Percentiles rank a stretch among this genome's conserved stretches.
Evolutionary conservation across 352 stramenopile genomes (phyloP).

Genomic region (Phytophthora colocasiae): DNA sequence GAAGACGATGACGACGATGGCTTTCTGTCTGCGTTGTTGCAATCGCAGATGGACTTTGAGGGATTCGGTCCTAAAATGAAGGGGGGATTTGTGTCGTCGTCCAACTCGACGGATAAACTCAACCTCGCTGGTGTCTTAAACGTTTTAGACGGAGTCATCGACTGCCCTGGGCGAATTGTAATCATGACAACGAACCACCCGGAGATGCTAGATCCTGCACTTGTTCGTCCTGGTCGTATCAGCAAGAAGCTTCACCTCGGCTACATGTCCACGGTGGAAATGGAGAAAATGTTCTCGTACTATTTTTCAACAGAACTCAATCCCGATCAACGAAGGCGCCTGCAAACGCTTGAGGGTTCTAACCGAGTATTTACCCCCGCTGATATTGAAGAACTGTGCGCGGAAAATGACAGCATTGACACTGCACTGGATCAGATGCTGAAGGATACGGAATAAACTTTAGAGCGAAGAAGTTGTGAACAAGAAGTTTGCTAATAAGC

Average conservation of each 20-base stretch:
- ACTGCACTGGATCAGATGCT: constrained; percentile 46
- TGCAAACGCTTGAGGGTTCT: constrained; percentile 8
- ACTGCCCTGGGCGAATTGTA: constrained; percentile 77
- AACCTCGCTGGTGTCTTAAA: constrained; percentile 90
- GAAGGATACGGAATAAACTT: background rate
- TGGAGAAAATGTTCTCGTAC: constrained; percentile 65
- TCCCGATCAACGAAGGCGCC: constrained; percentile 19
- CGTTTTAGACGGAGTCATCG: constrained; percentile 89
- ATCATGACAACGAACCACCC: constrained; percentile 91
- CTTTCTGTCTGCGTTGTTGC: constrained; percentile 31
- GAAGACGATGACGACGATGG: constrained; percentile 26
- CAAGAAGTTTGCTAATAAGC: constrained; percentile 4
- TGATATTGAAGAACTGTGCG: constrained; percentile 58
- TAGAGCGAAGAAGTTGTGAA: too few species aligned
- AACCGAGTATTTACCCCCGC: constrained; percentile 36
- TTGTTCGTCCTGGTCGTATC: constrained; percentile 88
- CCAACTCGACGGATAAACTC: constrained; percentile 60
- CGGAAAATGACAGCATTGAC: constrained; percentile 42
- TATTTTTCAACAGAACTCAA: constrained; percentile 51
- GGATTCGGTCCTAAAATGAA: constrained; percentile 28
- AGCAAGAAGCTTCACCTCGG: constrained; percentile 82
- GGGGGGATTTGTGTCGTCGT: constrained; percentile 44
- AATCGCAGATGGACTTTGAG: constrained; percentile 35
- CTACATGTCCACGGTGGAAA: constrained; percentile 55
- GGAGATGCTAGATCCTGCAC: constrained; percentile 81